phyloP scores from a whole-genome alignment of 495 filamentous ascomycete genomes.

The Friedmanniomyces simplex region DNA sequence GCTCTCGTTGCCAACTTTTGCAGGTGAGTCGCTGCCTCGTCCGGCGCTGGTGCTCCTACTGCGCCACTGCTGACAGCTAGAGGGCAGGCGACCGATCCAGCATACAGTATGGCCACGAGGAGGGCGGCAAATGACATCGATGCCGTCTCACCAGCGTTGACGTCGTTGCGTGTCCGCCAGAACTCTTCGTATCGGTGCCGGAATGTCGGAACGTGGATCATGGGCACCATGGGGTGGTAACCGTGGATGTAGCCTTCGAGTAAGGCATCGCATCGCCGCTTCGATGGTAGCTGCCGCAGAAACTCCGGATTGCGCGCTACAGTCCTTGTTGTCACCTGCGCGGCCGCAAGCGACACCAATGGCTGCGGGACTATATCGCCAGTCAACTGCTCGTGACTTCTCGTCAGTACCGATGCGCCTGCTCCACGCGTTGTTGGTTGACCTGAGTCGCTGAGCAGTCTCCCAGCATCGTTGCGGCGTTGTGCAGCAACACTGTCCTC shows the following conservation, averaged over 20 bases:
- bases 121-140: neutral
- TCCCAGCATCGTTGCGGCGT: no score
- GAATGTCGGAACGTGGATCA: constrained; percentile 1
- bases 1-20: neutral
- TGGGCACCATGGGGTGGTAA: constrained; percentile 4
- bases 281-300: constrained; percentile 1
- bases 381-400: neutral
- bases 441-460: no score
- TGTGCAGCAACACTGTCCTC: no score
- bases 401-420: neutral
- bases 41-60: neutral
- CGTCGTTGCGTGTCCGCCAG: neutral
- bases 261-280: neutral
- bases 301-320: neutral
- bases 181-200: neutral
- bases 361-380: neutral
- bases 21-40: neutral
- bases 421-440: no score
- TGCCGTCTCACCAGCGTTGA: neutral
- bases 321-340: neutral
- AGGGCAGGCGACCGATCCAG: neutral
- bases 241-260: neutral
- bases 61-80: neutral
- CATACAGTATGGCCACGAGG: neutral
- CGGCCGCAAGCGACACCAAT: neutral